Percentiles rank a stretch among this genome's conserved stretches.
These are phyloP conservation scores for Sanghuangporus baumii DNA, from an alignment of 1,284 basidiomycete species.

Conservation along the genomic window DNA sequence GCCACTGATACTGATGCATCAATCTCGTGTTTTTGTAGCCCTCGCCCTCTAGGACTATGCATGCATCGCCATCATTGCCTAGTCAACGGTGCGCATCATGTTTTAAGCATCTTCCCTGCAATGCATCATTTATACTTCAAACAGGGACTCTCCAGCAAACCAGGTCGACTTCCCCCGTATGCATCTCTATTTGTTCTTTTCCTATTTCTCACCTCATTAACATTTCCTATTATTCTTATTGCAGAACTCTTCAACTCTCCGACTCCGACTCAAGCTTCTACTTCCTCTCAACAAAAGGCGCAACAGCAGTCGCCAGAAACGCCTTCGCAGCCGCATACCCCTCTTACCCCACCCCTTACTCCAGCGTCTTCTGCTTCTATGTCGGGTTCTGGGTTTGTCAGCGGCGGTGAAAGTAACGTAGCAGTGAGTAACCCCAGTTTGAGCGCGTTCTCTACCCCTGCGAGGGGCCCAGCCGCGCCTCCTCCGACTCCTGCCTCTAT, in stretches of 20 bases:
- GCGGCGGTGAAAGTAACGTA: background rate
- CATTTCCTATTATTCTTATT: background rate
- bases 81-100: background rate
- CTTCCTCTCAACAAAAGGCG: background rate
- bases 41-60: constrained; percentile 1
- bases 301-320: background rate
- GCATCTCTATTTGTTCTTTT: background rate
- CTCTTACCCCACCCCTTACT: constrained; percentile 16
- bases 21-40: background rate
- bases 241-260: constrained; percentile 11
- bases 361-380: constrained; percentile 5
- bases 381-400: background rate
- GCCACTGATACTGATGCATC: background rate
- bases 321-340: constrained; percentile 14
- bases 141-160: background rate
- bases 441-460: constrained; percentile 7
- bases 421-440: background rate
- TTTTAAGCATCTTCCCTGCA: background rate
- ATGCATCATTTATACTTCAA: background rate
- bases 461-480: constrained; percentile 10
- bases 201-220: background rate
- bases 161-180: constrained; percentile 2
- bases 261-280: constrained; percentile 3
- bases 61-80: background rate
- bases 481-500: constrained; percentile 11